Evolutionary conservation across 805 yeast genomes (phyloP).

Genomic region (Hermanozyma aechmeae): DNA sequence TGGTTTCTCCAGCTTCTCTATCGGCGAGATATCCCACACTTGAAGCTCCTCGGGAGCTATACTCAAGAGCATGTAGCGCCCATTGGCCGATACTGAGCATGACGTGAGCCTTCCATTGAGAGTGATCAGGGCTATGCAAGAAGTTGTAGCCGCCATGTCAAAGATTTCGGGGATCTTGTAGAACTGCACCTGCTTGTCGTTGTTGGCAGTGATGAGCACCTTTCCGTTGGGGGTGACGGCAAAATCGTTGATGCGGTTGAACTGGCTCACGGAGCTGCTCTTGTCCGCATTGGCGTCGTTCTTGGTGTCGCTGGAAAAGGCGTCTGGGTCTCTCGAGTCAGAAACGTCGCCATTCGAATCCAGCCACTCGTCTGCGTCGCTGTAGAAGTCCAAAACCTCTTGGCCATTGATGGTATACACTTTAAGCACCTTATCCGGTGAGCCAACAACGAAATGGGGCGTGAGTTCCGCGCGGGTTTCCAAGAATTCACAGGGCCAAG

Average conservation of each 20-base stretch:
- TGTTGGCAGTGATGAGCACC: slow-evolving; percentile 53
- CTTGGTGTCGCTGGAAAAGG: too few relatives aligned
- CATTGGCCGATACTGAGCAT: slow-evolving; percentile 45
- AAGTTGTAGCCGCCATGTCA: slow-evolving; percentile 23
- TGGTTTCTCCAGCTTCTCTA: slow-evolving; percentile 26
- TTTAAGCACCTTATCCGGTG: slow-evolving; percentile 57
- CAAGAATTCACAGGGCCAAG: slow-evolving; percentile 58
- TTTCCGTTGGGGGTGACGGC: slow-evolving; percentile 59
- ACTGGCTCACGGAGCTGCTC: slow-evolving; percentile 13
- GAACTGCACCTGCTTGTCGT: slow-evolving; percentile 51
- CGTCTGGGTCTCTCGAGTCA: too few relatives aligned
- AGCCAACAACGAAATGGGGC: slow-evolving; percentile 56
- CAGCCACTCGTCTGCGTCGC: slow-evolving; percentile 20
- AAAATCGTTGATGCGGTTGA: slow-evolving; percentile 55
- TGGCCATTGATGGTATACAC: slow-evolving; percentile 29
- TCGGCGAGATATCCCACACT: slow-evolving; percentile 58
- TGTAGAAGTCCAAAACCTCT: slow-evolving; percentile 35
- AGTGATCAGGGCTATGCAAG: slow-evolving; percentile 34
- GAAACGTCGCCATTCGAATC: slow-evolving; percentile 6
- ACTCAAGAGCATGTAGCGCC: slow-evolving; percentile 50
- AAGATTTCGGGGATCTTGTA: slow-evolving; percentile 39
- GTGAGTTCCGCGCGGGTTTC: slow-evolving; percentile 22
- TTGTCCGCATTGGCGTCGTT: too few relatives aligned
- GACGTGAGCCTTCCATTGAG: slow-evolving; percentile 57
- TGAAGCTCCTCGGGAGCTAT: slow-evolving; percentile 70